Base-by-base conservation (phyloP, 257 asterid genomes). In the Anisodus acutangulus region DNA sequence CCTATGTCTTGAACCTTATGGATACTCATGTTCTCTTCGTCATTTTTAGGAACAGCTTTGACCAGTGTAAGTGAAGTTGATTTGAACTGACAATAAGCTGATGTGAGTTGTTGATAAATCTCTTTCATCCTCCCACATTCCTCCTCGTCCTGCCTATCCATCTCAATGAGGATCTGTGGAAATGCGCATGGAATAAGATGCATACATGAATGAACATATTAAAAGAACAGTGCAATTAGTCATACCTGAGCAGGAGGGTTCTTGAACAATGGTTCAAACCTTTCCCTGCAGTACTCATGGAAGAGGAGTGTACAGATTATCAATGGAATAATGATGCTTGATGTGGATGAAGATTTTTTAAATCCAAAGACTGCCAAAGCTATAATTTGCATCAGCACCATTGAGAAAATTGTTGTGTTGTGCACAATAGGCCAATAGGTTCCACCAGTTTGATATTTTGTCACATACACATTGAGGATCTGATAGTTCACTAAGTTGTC, bases 91-190 rank as follows among this genome's bases (percentile, higher is more conserved):
- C 92, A 90, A 88, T 95, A 95, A 45, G 92, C 89, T 15, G 88
- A 82, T 43, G 80, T 84, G 91, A 93, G 74, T 68, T 70, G 90
- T 89, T 74, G 85, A 83, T 92, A 91, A 59, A 85, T 92, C 89
- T 95, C 97, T 60, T 85, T 92, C 90, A 88, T 69, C 83, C 84
- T 86, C 82, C 92, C 94, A n/a, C 81, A 53, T 10, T 84, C 90
- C 88, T 93, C 98, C 86, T 93, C 98, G 79, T 94, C 98, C 85
- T 89, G 83, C 31, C 97, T 93, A 78, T 95, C 99, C 99, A 95
- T 93, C 85, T 95, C 99, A 63, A 94, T 89, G 43, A 92, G 91
- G 85, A 88, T 89, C 99, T 95, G 91, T 26, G 7, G 16, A 82
- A 15, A 92, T 89, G 66, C 92, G 89, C 97, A 60, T 2, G 3